Percentiles rank a stretch among this genome's conserved stretches.
Conservation (phyloP, 2,329 filamentous ascomycete genomes). For the Aspergillus neotritici region DNA sequence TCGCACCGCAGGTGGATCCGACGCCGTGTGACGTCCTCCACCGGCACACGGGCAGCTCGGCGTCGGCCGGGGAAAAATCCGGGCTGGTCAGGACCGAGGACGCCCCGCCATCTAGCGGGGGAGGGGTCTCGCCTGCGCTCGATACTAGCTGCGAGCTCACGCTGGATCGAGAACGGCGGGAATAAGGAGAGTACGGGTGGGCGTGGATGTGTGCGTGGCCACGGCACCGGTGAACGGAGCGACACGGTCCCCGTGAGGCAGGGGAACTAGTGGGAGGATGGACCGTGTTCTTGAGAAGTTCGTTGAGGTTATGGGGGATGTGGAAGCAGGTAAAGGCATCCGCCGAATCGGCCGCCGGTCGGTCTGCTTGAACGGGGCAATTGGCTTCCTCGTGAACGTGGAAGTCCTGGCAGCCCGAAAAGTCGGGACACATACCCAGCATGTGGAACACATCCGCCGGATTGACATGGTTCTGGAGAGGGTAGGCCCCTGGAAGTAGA, state of each 20-base stretch:
- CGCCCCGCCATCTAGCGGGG: conserved; percentile 29
- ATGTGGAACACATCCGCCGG: conserved; percentile 34
- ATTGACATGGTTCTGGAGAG: conserved; percentile 27
- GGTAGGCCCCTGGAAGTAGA: conserved; percentile 18
- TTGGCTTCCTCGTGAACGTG: conserved; percentile 19
- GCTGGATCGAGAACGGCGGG: conserved; percentile 33
- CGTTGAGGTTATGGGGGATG: conserved; percentile 25
- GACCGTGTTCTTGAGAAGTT: conserved; percentile 24
- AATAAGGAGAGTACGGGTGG: conserved; percentile 32
- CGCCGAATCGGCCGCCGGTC: conserved; percentile 18
- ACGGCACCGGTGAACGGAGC: conserved; percentile 31
- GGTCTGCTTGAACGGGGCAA: conserved; percentile 12
- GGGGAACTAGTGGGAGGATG: conserved; percentile 16
- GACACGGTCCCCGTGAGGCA: conserved; percentile 25
- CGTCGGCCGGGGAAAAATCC: conserved; percentile 26
- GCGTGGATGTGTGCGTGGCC: conserved; percentile 28
- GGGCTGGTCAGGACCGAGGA: conserved; percentile 36
- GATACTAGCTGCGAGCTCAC: conserved; percentile 33
- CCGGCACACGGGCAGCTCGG: conserved; percentile 35
- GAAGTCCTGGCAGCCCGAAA: conserved; percentile 22
- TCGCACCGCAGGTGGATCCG: conserved; percentile 29
- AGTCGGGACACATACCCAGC: conserved; percentile 31
- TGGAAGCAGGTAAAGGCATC: conserved; percentile 28
- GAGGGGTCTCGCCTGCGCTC: conserved; percentile 34
- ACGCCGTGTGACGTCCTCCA: conserved; percentile 29